phyloP scores from a whole-genome alignment of 2,329 filamentous ascomycete species.

The Venturia asperata region DNA sequence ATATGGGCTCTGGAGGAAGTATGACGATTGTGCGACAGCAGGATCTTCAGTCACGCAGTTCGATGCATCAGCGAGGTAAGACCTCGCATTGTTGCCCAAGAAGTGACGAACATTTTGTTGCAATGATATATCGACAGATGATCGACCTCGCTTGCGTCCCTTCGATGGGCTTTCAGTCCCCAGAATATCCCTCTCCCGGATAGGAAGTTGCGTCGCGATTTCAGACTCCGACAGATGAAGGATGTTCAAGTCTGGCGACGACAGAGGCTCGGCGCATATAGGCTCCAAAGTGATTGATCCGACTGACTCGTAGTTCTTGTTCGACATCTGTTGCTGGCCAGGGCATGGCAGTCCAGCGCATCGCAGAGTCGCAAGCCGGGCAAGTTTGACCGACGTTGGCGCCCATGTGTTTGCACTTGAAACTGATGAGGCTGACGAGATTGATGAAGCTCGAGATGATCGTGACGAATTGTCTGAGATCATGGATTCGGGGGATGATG shows the following conservation, averaged over 20 bases:
- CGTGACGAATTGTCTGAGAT: slow-evolving; percentile 52
- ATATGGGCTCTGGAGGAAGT: slow-evolving; percentile 23
- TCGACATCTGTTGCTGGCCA: slow-evolving; percentile 6
- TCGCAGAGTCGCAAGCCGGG: slow-evolving; percentile 44
- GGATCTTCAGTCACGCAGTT: slow-evolving; percentile 30
- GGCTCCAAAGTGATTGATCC: slow-evolving; percentile 16
- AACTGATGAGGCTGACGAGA: slow-evolving; percentile 45
- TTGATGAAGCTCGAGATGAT: slow-evolving; percentile 49
- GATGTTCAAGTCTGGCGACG: slow-evolving; percentile 19
- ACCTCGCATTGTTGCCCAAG: slow-evolving; percentile 33
- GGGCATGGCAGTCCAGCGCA: slow-evolving; percentile 18
- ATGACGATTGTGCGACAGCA: slow-evolving; percentile 29
- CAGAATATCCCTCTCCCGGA: slow-evolving; percentile 29
- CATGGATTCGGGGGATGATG: slow-evolving; percentile 57
- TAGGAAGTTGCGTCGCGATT: slow-evolving; percentile 4
- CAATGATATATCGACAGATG: slow-evolving; percentile 53
- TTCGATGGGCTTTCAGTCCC: slow-evolving; percentile 27
- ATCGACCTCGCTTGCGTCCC: slow-evolving; percentile 53
- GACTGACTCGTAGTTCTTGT: slow-evolving; percentile 7
- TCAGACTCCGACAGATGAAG: slow-evolving; percentile 21
- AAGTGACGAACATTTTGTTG: slow-evolving; percentile 63
- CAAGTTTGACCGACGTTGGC: slow-evolving; percentile 44
- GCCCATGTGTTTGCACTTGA: slow-evolving; percentile 40
- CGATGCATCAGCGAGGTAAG: slow-evolving; percentile 15
- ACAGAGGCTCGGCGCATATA: slow-evolving; percentile 15